phyloP scores from a whole-genome alignment of 2,329 filamentous ascomycete genomes.

The Westerdykella ornata region DNA sequence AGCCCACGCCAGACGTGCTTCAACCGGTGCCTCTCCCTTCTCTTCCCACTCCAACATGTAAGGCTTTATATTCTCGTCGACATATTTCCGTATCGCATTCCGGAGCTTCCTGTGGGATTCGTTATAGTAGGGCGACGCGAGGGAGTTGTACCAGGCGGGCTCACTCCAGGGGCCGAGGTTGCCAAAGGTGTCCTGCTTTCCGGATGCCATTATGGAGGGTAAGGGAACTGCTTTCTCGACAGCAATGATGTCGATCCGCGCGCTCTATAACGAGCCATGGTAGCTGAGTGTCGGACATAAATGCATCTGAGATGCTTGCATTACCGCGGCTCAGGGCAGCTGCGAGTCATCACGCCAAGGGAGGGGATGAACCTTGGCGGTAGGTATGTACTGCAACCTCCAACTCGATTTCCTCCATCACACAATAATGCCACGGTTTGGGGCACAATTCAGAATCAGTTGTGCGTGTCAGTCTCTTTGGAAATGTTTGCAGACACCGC shows the following conservation, averaged over 20 bases:
- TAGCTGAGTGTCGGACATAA: neutral
- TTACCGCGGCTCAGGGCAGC: neutral
- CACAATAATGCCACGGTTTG: too few species aligned
- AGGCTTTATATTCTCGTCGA: constrained; percentile 54
- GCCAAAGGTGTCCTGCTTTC: constrained; percentile 27
- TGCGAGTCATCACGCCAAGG: constrained; percentile 1
- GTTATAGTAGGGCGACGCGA: constrained; percentile 57
- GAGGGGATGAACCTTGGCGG: neutral
- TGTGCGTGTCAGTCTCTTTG: too few species aligned
- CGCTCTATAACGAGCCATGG: neutral
- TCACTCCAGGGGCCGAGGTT: constrained; percentile 42
- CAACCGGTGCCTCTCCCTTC: constrained; percentile 43
- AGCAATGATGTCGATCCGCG: neutral
- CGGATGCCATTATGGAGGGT: constrained; percentile 14
- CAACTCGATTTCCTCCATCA: too few species aligned
- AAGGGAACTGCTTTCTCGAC: constrained; percentile 8
- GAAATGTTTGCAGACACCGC: too few species aligned
- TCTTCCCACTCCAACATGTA: constrained; percentile 59
- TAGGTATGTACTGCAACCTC: too few species aligned
- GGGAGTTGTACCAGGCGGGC: constrained; percentile 43
- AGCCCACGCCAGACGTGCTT: constrained; percentile 38
- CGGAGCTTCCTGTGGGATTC: constrained; percentile 55
- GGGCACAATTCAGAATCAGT: too few species aligned
- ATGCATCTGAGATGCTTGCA: neutral
- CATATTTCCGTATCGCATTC: constrained; percentile 51